Conservation (phyloP, 208 protist species). For the Leishmania turanica region DNA sequence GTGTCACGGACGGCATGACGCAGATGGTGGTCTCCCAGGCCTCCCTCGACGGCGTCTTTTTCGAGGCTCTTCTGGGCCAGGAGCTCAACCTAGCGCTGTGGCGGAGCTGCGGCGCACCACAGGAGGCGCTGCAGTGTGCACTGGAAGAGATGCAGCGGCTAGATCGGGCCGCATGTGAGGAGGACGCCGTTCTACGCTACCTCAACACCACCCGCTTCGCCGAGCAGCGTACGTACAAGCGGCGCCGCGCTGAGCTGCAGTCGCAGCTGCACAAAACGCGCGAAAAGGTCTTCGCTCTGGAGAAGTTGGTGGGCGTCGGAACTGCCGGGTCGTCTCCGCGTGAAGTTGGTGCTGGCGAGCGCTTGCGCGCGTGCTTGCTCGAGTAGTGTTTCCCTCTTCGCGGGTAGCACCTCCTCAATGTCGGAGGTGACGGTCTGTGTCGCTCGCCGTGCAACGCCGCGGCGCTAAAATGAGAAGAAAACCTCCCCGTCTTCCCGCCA, state of each 20-base stretch:
- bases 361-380: conserved; percentile 3
- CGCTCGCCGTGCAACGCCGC: neutral
- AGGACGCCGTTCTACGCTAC: conserved; percentile 19
- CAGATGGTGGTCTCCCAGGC: conserved; percentile 16
- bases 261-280: conserved; percentile 21
- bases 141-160: conserved; percentile 23
- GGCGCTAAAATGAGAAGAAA: neutral
- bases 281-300: conserved; percentile 42
- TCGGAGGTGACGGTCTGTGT: neutral
- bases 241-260: conserved; percentile 21
- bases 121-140: conserved; percentile 25
- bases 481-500: neutral
- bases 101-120: conserved; percentile 4
- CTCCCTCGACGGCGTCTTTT: conserved; percentile 33
- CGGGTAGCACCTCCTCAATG: neutral
- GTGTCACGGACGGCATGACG: neutral
- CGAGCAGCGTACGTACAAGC: conserved; percentile 48
- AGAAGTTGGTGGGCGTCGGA: conserved; percentile 31
- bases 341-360: neutral
- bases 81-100: conserved; percentile 24
- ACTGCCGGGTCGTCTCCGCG: neutral
- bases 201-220: conserved; percentile 36
- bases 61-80: conserved; percentile 46
- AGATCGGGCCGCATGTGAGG: conserved; percentile 17
- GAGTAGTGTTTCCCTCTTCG: neutral